Percentiles rank a stretch among this genome's conserved stretches.
These are phyloP conservation scores for Cucumis melo DNA, from an alignment of 306 rosid species.

Conservation along the genomic window DNA sequence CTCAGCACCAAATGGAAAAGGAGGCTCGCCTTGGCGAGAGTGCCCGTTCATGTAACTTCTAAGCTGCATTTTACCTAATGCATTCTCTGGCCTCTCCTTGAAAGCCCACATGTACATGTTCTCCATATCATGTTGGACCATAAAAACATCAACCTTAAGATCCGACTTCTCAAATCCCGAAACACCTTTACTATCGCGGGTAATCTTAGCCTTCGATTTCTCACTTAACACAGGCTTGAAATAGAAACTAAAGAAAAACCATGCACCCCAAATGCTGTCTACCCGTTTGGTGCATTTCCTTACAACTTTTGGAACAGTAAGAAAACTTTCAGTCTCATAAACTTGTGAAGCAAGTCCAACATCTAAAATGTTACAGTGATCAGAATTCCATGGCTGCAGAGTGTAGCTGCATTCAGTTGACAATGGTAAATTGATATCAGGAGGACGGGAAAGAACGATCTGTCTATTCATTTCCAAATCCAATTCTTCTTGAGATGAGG, in stretches of 20 bases:
- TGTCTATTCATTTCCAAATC: slow-evolving; percentile 81
- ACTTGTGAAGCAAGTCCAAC: slow-evolving; percentile 75
- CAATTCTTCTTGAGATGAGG: slow-evolving; percentile 81
- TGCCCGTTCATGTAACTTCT: slow-evolving; percentile 98
- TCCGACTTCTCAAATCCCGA: slow-evolving; percentile 73
- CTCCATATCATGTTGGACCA: slow-evolving; percentile 99
- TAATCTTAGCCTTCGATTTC: slow-evolving; percentile 67
- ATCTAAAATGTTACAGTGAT: slow-evolving; percentile 60
- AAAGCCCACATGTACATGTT: slow-evolving; percentile 99
- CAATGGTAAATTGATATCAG: slow-evolving; percentile 71
- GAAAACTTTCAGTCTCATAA: slow-evolving; percentile 59
- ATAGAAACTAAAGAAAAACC: slow-evolving; percentile 92
- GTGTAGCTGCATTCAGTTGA: slow-evolving; percentile 79
- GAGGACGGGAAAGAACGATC: slow-evolving; percentile 60
- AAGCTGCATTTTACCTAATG: slow-evolving; percentile 94
- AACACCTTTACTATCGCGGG: slow-evolving; percentile 52
- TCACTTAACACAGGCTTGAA: slow-evolving; percentile 68
- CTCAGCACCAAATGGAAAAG: slow-evolving; percentile 71
- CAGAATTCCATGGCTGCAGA: slow-evolving; percentile 54
- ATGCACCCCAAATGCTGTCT: slow-evolving; percentile 96
- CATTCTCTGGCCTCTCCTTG: slow-evolving; percentile 90
- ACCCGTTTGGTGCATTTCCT: slow-evolving; percentile 65
- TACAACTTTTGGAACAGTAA: slow-evolving; percentile 50
- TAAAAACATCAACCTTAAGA: slow-evolving; percentile 78
- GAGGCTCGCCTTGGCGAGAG: slow-evolving; percentile 94